These are phyloP conservation scores for Myriangium duriaei DNA, from an alignment of 2,329 filamentous ascomycete genomes.

Conservation along the genomic window DNA sequence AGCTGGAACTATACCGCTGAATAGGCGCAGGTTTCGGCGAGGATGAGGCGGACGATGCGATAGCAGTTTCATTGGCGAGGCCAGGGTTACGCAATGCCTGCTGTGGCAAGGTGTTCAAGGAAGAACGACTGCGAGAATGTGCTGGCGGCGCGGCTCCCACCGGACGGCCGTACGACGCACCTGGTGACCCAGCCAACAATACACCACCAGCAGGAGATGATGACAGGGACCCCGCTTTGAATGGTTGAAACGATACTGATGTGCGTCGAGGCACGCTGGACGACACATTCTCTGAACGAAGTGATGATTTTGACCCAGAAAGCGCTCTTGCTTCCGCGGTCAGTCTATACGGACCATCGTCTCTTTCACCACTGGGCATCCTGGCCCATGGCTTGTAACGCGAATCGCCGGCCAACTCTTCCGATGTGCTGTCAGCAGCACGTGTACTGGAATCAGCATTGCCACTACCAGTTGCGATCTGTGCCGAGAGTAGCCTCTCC, in stretches of 20 bases:
- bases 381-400: slow-evolving; percentile 32
- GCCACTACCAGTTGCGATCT: slow-evolving; percentile 74
- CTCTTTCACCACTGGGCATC: slow-evolving; percentile 18
- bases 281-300: slow-evolving; percentile 27
- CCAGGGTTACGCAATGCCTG: slow-evolving; percentile 58
- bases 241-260: slow-evolving; percentile 85
- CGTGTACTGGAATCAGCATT: slow-evolving; percentile 14
- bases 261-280: slow-evolving; percentile 43
- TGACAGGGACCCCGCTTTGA: slow-evolving; percentile 91
- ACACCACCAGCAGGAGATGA: slow-evolving; percentile 58
- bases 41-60: slow-evolving; percentile 54
- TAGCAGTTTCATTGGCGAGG: slow-evolving; percentile 46
- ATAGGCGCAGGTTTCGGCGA: slow-evolving; percentile 69
- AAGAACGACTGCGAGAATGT: slow-evolving; percentile 56
- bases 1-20: slow-evolving; percentile 88
- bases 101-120: slow-evolving; percentile 63
- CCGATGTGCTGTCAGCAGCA: slow-evolving; percentile 25
- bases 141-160: slow-evolving; percentile 18
- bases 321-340: slow-evolving; percentile 28
- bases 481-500: slow-evolving; percentile 79
- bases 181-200: slow-evolving; percentile 41
- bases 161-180: slow-evolving; percentile 32
- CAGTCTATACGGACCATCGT: slow-evolving; percentile 3
- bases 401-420: slow-evolving; percentile 1
- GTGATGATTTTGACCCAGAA: slow-evolving; percentile 37